Percentiles rank a stretch among this genome's conserved stretches.
phyloP scores from a whole-genome alignment of 345 rosid species.

The Psidium friedrichsthalianum region DNA sequence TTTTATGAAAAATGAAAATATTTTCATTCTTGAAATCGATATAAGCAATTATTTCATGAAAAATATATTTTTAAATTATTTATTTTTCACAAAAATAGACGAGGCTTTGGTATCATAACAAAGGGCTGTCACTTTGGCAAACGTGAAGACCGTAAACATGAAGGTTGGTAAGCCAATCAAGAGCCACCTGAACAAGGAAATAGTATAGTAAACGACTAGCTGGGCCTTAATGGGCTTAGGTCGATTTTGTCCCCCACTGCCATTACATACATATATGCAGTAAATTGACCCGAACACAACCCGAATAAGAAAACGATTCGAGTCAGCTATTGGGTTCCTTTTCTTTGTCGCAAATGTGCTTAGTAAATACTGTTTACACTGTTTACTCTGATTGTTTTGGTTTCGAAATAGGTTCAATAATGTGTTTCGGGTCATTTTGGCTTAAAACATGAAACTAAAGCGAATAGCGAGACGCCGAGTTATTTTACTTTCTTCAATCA shows the following conservation, averaged over 20 bases:
- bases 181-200: not conserved
- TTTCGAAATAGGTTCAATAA: not conserved
- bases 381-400: not conserved
- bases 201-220: not conserved
- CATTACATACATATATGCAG: no score
- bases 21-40: no score
- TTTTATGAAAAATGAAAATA: no score
- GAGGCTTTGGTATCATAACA: not conserved
- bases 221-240: not conserved
- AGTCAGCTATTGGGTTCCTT: not conserved
- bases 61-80: no score
- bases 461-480: rapidly evolving
- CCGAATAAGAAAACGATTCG: not conserved
- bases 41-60: no score
- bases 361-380: not conserved
- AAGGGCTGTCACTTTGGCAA: no score
- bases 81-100: no score
- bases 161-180: not conserved
- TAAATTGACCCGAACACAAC: not conserved
- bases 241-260: not conserved
- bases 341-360: not conserved
- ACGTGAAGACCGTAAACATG: no score
- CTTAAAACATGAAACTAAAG: not conserved
- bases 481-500: not conserved
- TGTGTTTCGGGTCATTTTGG: not conserved